phyloP scores from a whole-genome alignment of 129 eudicot species.

The Calendula officinalis region DNA sequence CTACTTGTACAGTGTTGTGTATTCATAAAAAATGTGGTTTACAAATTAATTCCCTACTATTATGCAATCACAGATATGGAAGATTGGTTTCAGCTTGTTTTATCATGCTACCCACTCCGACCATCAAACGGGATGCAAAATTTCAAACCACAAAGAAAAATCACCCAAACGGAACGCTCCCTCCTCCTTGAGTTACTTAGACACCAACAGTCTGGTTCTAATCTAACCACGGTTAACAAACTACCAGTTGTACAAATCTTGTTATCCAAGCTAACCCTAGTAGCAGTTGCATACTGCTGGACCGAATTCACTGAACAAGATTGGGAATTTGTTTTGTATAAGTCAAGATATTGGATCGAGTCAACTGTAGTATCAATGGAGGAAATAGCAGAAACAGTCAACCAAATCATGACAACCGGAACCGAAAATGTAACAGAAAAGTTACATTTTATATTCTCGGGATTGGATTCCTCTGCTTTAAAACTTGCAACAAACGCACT shows the following conservation, averaged over 20 bases:
- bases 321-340: slow-evolving; percentile 71
- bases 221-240: slow-evolving; percentile 49
- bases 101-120: slow-evolving; percentile 78
- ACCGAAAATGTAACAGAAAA: slow-evolving; percentile 37
- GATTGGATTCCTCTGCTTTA: slow-evolving; percentile 33
- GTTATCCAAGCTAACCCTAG: slow-evolving; percentile 59
- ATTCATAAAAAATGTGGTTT: no score
- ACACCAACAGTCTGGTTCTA: slow-evolving; percentile 57
- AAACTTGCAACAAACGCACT: slow-evolving; percentile 69
- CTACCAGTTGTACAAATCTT: slow-evolving; percentile 59
- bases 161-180: slow-evolving; percentile 49
- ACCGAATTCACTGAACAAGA: slow-evolving; percentile 68
- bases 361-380: slow-evolving; percentile 75
- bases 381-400: slow-evolving; percentile 74
- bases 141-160: slow-evolving; percentile 52
- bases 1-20: no score
- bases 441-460: slow-evolving; percentile 40
- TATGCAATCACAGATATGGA: slow-evolving; percentile 70
- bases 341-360: slow-evolving; percentile 84
- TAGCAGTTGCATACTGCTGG: slow-evolving; percentile 79
- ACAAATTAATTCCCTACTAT: not conserved
- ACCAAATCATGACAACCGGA: slow-evolving; percentile 39
- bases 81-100: slow-evolving; percentile 73
- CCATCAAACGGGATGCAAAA: slow-evolving; percentile 30
- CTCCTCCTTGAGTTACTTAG: slow-evolving; percentile 58